phyloP scores from a whole-genome alignment of 495 filamentous ascomycete genomes.

The Hypoxylon fragiforme region DNA sequence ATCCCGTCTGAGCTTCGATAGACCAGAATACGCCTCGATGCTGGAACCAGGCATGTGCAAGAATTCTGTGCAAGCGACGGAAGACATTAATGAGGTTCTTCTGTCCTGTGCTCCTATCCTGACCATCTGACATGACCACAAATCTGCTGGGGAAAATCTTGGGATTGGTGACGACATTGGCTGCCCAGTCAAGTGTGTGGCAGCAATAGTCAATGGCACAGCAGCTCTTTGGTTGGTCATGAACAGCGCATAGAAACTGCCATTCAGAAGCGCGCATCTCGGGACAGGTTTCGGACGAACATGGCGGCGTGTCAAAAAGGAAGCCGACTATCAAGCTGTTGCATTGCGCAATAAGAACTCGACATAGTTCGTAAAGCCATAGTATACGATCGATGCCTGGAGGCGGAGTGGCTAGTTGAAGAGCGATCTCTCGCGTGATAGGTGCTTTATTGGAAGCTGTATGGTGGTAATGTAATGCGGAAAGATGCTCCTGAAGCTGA shows the following conservation, averaged over 20 bases:
- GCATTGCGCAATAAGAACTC: conserved; percentile 88
- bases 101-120: conserved; percentile 66
- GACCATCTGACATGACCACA: conserved; percentile 61
- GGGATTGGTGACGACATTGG: conserved; percentile 81
- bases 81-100: conserved; percentile 94
- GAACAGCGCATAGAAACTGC: conserved; percentile 98
- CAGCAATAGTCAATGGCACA: conserved; percentile 99
- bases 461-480: conserved; percentile 81
- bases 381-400: conserved; percentile 78
- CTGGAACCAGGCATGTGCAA: conserved; percentile 98
- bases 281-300: conserved; percentile 82
- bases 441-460: conserved; percentile 67
- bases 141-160: conserved; percentile 92
- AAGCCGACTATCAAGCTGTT: conserved; percentile 91
- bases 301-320: conserved; percentile 85
- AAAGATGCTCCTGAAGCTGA: conserved; percentile 97
- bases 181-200: conserved; percentile 96
- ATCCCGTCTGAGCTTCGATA: conserved; percentile 81
- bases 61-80: conserved; percentile 90
- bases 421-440: conserved; percentile 72
- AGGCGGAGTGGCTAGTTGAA: conserved; percentile 74
- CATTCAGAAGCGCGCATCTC: conserved; percentile 99
- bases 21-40: conserved; percentile 95
- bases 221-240: conserved; percentile 91
- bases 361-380: conserved; percentile 97